Percentiles rank a stretch among this genome's conserved stretches.
These are phyloP conservation scores for Colletotrichum lupini DNA, from an alignment of 2,329 filamentous ascomycete genomes.

Conservation along the genomic window DNA sequence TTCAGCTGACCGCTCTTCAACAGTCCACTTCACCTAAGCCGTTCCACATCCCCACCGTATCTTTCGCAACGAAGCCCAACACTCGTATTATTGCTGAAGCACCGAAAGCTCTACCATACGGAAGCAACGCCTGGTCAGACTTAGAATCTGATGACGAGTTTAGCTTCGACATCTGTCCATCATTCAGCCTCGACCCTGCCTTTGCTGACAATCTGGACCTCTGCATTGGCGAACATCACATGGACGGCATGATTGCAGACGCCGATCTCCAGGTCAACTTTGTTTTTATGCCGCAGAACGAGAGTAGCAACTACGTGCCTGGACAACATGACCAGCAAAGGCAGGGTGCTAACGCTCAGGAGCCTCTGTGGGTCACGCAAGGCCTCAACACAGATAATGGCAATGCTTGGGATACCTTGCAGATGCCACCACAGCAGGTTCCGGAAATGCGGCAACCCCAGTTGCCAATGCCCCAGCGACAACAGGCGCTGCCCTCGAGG, in stretches of 20 bases:
- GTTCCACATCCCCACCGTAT: slow-evolving; percentile 10
- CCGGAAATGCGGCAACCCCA: slow-evolving; percentile 26
- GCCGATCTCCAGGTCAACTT: slow-evolving; percentile 31
- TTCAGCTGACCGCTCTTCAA: not conserved
- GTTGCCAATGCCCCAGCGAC: slow-evolving; percentile 17
- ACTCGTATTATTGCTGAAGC: slow-evolving; percentile 1
- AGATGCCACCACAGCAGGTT: slow-evolving; percentile 22
- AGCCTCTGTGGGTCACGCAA: slow-evolving; percentile 19
- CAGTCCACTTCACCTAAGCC: slow-evolving; percentile 26
- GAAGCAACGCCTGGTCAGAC: slow-evolving; percentile 17
- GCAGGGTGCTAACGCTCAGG: slow-evolving; percentile 8
- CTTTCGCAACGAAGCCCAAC: slow-evolving; percentile 19
- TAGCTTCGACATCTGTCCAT: slow-evolving; percentile 2
- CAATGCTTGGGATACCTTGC: slow-evolving; percentile 24
- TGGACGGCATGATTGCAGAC: slow-evolving; percentile 9
- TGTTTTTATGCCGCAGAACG: slow-evolving; percentile 25
- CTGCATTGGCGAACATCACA: slow-evolving; percentile 7
- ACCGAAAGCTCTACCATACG: not conserved
- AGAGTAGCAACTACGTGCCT: slow-evolving; percentile 1
- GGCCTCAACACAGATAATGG: slow-evolving; percentile 9
- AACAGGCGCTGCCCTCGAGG: slow-evolving; percentile 18
- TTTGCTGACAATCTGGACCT: slow-evolving; percentile 13
- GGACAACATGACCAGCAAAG: slow-evolving; percentile 24
- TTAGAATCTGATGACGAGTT: slow-evolving; percentile 22
- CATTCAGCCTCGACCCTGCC: slow-evolving; percentile 1